Percentiles rank a stretch among this genome's conserved stretches.
These are phyloP conservation scores for Eucalyptus decipiens DNA, from an alignment of 345 rosid species.

Conservation along the genomic window DNA sequence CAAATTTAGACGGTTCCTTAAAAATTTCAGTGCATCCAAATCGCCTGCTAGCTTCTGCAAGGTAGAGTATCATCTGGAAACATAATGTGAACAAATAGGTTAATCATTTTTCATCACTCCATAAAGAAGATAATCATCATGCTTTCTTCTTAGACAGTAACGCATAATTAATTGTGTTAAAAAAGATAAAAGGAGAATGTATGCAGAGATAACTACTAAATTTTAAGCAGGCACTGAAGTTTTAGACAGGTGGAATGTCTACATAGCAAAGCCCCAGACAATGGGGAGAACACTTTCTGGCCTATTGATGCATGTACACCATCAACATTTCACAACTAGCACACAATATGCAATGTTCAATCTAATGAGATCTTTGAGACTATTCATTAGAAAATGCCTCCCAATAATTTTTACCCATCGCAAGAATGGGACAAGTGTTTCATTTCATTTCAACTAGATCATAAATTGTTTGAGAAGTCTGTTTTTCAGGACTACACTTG, in stretches of 20 bases:
- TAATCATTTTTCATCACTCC: not conserved
- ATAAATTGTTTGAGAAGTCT: not conserved
- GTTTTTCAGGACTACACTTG: not conserved
- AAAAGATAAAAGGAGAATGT: not conserved
- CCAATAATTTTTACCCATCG: not conserved
- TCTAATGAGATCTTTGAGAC: not conserved
- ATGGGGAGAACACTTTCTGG: not conserved
- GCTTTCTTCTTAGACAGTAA: not conserved
- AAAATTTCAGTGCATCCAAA: conserved; percentile 91
- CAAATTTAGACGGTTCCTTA: conserved; percentile 92
- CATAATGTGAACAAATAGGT: not conserved
- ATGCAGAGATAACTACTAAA: not conserved
- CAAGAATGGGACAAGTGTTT: not conserved
- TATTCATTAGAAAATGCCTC: not conserved
- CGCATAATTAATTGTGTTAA: not conserved
- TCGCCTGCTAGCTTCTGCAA: conserved; percentile 83
- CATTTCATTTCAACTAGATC: not conserved
- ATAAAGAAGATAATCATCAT: not conserved
- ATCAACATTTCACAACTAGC: not conserved
- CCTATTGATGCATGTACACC: not conserved
- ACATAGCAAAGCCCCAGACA: not conserved
- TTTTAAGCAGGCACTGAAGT: not conserved
- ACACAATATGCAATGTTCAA: not conserved
- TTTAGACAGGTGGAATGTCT: not conserved
- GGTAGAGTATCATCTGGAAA: conserved; percentile 80